Base-by-base conservation (phyloP, 2,329 filamentous ascomycete genomes). In the Xenoacremonium recifei region DNA sequence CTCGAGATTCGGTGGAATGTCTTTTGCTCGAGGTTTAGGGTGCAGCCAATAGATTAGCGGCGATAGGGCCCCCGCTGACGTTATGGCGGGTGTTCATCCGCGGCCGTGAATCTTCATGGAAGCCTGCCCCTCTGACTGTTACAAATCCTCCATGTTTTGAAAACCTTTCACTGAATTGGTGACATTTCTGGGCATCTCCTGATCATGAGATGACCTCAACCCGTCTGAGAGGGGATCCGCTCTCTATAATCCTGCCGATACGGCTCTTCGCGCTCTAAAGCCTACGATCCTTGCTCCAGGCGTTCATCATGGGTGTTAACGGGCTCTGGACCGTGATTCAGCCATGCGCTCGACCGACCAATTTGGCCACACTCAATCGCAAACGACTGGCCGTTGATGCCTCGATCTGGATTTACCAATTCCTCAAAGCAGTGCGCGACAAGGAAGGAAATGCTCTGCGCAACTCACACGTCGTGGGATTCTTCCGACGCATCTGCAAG, bases 321-420 rank as follows among this genome's bases (percentile, higher is more conserved):
- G 91, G 91, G 52, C 88, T 99, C 52, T 99, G 93, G 93, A 92
- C 89, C 50, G 89, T 99, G 39, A 76, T 97, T 51, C 89, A 96
- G 69, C 93, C 93, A 34, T 96, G 90, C 63, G 93, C 93, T 35
- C 87, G 93, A 27, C 95, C 93, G 16, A 95, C 95, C 49, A 96
- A 96, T 66, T 85, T 99, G 57, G 91, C 95, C 57, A 96, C 92
- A 12, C 82, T 99, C 47, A 97, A 97, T 66, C 89, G 87, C 55
- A 96, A 96, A 70, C 89, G 93, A 13, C 85, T 99, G 37, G 95
- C 93, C 35, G 89, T 99, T 53, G 93, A 99, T 69, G 93, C 95
- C 44, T 96, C 91, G 11, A 99, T 99, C 63, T 99, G 93, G 93
- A 97, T 99, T 57, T 99, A 99, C 75, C 93, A 99, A 63, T 99